Percentiles rank a stretch among this genome's conserved stretches.
Evolutionary conservation across 805 yeast genomes (phyloP).

Genomic region (Peterozyma xylosa): DNA sequence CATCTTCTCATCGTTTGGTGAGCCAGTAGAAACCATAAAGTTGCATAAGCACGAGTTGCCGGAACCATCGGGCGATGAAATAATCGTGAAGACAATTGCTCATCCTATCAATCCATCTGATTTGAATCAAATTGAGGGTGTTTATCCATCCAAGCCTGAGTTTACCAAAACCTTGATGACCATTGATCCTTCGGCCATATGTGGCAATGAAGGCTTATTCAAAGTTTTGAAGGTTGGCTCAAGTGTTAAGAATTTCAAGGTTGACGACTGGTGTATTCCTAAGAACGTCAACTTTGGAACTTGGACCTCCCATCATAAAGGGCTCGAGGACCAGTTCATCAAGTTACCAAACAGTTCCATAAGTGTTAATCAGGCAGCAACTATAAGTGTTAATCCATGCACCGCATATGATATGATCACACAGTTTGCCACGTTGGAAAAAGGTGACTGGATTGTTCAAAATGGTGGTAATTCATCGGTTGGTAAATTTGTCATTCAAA

Average conservation of each 20-base stretch:
- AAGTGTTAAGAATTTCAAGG: conserved; percentile 33
- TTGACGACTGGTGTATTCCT: conserved; percentile 90
- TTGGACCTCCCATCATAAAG: conserved; percentile 78
- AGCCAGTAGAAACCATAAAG: conserved; percentile 46
- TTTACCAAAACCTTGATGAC: conserved; percentile 47
- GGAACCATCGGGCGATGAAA: conserved; percentile 33
- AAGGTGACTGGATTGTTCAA: conserved; percentile 89
- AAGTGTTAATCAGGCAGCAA: conserved; percentile 64
- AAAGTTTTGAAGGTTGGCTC: conserved; percentile 72
- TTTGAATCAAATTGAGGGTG: conserved; percentile 78
- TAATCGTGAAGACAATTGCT: conserved; percentile 65
- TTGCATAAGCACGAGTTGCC: conserved; percentile 43
- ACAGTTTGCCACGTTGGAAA: conserved; percentile 49
- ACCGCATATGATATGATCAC: conserved; percentile 88
- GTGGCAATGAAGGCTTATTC: conserved; percentile 92
- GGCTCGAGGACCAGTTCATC: conserved; percentile 43
- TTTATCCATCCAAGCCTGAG: conserved; percentile 72
- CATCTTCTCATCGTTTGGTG: conserved; percentile 62
- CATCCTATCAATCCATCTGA: conserved; percentile 91
- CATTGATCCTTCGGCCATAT: conserved; percentile 64
- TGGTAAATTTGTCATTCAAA: conserved; percentile 84
- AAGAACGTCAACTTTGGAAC: conserved; percentile 76
- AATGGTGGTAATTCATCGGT: conserved; percentile 97
- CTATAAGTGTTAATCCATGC: conserved; percentile 85
- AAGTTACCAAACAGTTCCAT: conserved; percentile 49